Percentiles rank a stretch among this genome's conserved stretches.
Evolutionary conservation across 192 early-diverging fungal genomes (phyloP).

Genomic region (Dimargaris cristalligena): DNA sequence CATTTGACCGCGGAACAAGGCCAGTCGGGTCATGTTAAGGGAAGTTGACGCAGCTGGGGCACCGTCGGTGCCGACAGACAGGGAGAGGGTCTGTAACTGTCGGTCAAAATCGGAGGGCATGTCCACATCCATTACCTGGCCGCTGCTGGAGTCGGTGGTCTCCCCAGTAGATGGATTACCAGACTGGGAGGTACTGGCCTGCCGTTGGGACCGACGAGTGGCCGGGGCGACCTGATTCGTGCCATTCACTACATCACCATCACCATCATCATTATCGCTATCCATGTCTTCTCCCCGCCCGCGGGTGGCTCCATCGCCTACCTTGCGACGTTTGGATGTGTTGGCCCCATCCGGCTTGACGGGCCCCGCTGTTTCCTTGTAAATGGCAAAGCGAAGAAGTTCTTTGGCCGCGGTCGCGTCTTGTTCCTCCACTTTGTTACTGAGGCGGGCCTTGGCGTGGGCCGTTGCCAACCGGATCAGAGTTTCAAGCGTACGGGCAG

Average conservation of each 20-base stretch:
- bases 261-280: slow-evolving; percentile 18
- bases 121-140: neutral
- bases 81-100: neutral
- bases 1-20: slow-evolving; percentile 32
- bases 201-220: neutral
- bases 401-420: slow-evolving; percentile 73
- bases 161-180: neutral
- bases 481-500: slow-evolving; percentile 95
- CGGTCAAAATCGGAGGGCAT: slow-evolving; percentile 17
- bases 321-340: slow-evolving; percentile 14
- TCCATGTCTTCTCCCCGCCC: slow-evolving; percentile 21
- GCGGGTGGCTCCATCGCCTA: slow-evolving; percentile 21
- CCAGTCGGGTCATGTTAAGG: slow-evolving; percentile 14
- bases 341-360: slow-evolving; percentile 24
- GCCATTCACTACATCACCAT: slow-evolving; percentile 12
- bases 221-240: neutral
- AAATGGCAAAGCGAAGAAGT: slow-evolving; percentile 78
- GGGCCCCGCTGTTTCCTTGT: slow-evolving; percentile 60
- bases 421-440: slow-evolving; percentile 53
- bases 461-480: slow-evolving; percentile 92
- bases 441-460: slow-evolving; percentile 86
- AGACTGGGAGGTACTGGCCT: neutral
- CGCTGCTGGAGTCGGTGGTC: neutral
- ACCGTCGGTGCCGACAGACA: neutral
- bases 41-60: neutral